Evolutionary conservation across 2,329 filamentous ascomycete genomes (phyloP).

Genomic region (Celoporthe dispersa): DNA sequence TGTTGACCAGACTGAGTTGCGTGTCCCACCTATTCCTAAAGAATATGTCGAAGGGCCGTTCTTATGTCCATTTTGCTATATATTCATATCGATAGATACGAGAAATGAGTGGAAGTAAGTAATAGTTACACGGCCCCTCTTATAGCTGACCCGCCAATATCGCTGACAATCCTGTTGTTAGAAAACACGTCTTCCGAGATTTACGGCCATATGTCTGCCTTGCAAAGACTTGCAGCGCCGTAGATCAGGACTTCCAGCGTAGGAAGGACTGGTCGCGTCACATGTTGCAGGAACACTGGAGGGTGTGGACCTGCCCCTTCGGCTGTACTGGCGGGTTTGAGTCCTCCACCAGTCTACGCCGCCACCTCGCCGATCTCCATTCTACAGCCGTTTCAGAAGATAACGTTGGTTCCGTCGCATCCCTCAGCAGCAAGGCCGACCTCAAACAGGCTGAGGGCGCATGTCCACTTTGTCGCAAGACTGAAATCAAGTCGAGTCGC

Average conservation of each 20-base stretch:
- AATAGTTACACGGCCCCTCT: neutral
- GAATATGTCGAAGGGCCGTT: constrained; percentile 7
- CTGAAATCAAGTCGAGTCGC: constrained; percentile 1
- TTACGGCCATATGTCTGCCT: neutral
- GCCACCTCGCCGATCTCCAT: neutral
- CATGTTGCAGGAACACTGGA: constrained; percentile 18
- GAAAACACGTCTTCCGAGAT: constrained; percentile 15
- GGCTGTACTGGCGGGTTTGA: neutral
- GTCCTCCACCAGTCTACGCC: neutral
- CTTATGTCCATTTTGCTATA: constrained; percentile 12
- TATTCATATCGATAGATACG: constrained; percentile 1
- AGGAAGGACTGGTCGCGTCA: constrained; percentile 13
- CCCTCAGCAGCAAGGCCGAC: constrained; percentile 5
- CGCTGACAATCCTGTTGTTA: neutral
- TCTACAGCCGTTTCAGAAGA: neutral
- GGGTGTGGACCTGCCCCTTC: neutral
- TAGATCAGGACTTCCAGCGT: neutral
- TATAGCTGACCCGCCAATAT: neutral
- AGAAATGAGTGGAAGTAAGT: constrained; percentile 14
- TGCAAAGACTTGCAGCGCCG: neutral
- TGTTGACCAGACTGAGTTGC: constrained; percentile 3
- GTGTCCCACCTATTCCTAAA: constrained; percentile 8
- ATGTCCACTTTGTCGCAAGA: constrained; percentile 2
- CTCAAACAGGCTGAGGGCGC: neutral
- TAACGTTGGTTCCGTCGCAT: neutral